A percentile compares a stretch with the other conserved stretches of the same genome.
Evolutionary conservation across 768 basidiomycete species (phyloP).

Genomic region (Kondoa malvinella): DNA sequence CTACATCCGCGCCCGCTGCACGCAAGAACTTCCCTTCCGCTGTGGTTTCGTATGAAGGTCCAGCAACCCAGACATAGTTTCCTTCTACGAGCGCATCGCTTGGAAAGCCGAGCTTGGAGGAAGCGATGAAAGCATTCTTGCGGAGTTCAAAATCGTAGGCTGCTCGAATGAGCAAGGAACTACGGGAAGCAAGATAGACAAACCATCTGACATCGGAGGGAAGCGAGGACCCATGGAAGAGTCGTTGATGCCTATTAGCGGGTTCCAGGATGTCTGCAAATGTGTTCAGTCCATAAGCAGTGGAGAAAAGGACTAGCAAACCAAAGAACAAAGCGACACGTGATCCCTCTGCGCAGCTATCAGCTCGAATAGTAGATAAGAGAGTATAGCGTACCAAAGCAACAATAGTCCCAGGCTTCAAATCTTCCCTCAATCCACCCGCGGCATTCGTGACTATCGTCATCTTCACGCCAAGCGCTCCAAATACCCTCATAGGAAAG

Average conservation of each 20-base stretch:
- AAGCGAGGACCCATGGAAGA: constrained; percentile 49
- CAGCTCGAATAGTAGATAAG: constrained; percentile 39
- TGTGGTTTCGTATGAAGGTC: constrained; percentile 76
- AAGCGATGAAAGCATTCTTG: constrained; percentile 54
- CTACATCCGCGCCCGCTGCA: constrained; percentile 64
- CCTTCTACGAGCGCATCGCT: constrained; percentile 55
- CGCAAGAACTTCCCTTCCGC: constrained; percentile 68
- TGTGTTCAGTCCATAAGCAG: constrained; percentile 8
- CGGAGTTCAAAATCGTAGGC: constrained; percentile 56
- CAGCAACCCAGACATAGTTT: constrained; percentile 68
- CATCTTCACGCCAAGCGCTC: constrained; percentile 50
- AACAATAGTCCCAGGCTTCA: constrained; percentile 69
- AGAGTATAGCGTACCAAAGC: constrained; percentile 55
- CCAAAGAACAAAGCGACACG: neutral
- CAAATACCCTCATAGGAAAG: constrained; percentile 65
- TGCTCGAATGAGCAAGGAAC: neutral
- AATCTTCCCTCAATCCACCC: constrained; percentile 55
- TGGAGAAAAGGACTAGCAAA: neutral
- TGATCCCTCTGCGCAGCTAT: constrained; percentile 26
- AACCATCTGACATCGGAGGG: constrained; percentile 47
- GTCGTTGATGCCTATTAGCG: constrained; percentile 56
- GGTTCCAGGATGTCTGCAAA: constrained; percentile 37
- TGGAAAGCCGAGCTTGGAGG: constrained; percentile 44
- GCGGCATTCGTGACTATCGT: constrained; percentile 68
- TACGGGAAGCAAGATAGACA: neutral